A percentile compares a stretch with the other conserved stretches of the same genome.
Conservation (phyloP, 495 filamentous ascomycete species). For the Rhypophila decipiens region DNA sequence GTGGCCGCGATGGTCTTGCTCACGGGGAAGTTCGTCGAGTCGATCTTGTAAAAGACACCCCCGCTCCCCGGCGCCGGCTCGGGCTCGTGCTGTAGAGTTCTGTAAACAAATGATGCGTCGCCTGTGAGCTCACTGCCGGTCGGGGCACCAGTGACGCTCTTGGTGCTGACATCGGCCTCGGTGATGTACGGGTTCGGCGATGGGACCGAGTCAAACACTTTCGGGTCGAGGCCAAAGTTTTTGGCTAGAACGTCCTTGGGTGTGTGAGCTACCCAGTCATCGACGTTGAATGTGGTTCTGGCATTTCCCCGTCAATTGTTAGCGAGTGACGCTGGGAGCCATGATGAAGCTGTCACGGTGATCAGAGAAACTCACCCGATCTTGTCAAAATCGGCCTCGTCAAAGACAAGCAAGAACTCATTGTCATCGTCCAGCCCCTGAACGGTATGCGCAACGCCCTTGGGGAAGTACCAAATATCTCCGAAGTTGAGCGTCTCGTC, state of each 20-base stretch:
- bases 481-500: constrained; percentile 50
- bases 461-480: constrained; percentile 62
- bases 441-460: constrained; percentile 56
- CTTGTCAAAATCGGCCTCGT: constrained; percentile 51
- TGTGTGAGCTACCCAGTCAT: constrained; percentile 59
- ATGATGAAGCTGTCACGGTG: too few species aligned
- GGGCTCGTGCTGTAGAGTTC: constrained; percentile 42
- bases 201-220: constrained; percentile 52
- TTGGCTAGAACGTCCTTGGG: constrained; percentile 55
- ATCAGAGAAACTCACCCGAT: too few species aligned
- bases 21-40: constrained; percentile 56
- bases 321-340: background rate
- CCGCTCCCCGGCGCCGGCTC: constrained; percentile 53
- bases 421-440: constrained; percentile 53
- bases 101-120: constrained; percentile 53
- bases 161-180: constrained; percentile 44
- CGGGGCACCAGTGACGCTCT: constrained; percentile 38
- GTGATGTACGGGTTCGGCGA: constrained; percentile 54
- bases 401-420: constrained; percentile 61
- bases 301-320: background rate
- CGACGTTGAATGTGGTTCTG: constrained; percentile 57
- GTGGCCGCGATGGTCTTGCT: constrained; percentile 56
- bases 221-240: constrained; percentile 54
- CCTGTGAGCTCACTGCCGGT: constrained; percentile 43
- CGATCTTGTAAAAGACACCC: constrained; percentile 53